Percentiles rank a stretch among this genome's conserved stretches.
Evolutionary conservation across 2,329 filamentous ascomycete genomes (phyloP).

Genomic region (Thermoascus crustaceus): DNA sequence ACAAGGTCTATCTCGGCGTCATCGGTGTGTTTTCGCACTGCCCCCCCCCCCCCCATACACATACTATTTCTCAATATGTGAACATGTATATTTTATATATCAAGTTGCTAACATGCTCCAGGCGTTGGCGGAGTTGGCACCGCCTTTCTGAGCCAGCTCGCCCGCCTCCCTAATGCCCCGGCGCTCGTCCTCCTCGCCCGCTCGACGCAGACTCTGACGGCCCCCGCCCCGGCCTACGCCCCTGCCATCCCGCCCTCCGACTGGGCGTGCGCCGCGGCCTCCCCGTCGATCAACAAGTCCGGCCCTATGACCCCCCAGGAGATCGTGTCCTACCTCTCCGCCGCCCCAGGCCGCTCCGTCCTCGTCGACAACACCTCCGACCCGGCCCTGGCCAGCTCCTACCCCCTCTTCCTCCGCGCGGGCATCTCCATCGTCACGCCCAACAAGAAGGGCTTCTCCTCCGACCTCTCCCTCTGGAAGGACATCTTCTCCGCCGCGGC

Average conservation of each 20-base stretch:
- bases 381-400: constrained; percentile 71
- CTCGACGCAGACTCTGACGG: constrained; percentile 73
- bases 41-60: too few species aligned
- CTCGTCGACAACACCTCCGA: constrained; percentile 95
- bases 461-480: constrained; percentile 71
- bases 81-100: constrained; percentile 3
- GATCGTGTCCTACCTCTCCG: constrained; percentile 67
- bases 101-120: too few species aligned
- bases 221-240: constrained; percentile 57
- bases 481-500: constrained; percentile 71
- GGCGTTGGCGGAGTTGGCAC: constrained; percentile 91
- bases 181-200: constrained; percentile 78
- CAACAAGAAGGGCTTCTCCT: constrained; percentile 97
- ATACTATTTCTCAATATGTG: too few species aligned
- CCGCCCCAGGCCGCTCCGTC: constrained; percentile 68
- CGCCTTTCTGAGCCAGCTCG: constrained; percentile 77
- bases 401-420: constrained; percentile 69
- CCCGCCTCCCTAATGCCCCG: constrained; percentile 59
- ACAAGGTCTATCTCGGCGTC: constrained; percentile 35
- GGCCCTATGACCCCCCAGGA: constrained; percentile 54
- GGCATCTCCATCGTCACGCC: constrained; percentile 90
- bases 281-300: constrained; percentile 48
- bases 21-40: constrained; percentile 27
- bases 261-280: constrained; percentile 52
- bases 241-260: constrained; percentile 52